Percentiles rank a stretch among this genome's conserved stretches.
Evolutionary conservation across 1,284 basidiomycete species (phyloP).

Genomic region (Dichomitus squalens): DNA sequence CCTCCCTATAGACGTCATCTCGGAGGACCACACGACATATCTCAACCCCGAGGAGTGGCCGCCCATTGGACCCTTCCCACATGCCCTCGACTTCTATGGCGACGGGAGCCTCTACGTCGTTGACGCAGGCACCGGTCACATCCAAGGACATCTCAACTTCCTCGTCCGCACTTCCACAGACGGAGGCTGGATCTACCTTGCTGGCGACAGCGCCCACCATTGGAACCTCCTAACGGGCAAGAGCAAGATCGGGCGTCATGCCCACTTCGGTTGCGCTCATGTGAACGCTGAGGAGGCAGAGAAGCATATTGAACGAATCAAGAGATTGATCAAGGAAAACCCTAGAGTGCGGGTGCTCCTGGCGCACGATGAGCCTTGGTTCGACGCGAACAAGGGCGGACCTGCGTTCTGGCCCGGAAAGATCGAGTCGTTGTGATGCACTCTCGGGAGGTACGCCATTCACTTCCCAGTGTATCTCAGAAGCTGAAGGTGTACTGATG

Average conservation of each 20-base stretch:
- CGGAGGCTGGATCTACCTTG: slow-evolving; percentile 60
- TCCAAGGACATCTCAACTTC: slow-evolving; percentile 53
- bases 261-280: slow-evolving; percentile 42
- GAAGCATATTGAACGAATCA: slow-evolving; percentile 45
- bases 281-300: slow-evolving; percentile 43
- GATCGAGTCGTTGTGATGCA: slow-evolving; percentile 13
- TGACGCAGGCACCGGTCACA: slow-evolving; percentile 53
- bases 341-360: slow-evolving; percentile 49
- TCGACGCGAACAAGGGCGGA: slow-evolving; percentile 44
- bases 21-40: slow-evolving; percentile 43
- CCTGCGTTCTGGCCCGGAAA: slow-evolving; percentile 45
- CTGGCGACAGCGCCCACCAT: slow-evolving; percentile 58
- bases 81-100: slow-evolving; percentile 52
- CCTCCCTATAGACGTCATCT: slow-evolving; percentile 43
- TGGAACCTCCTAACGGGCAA: slow-evolving; percentile 51
- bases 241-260: slow-evolving; percentile 39
- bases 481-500: too few relatives aligned
- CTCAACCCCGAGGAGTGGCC: slow-evolving; percentile 16
- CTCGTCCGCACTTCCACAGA: slow-evolving; percentile 57
- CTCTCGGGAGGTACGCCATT: too few relatives aligned
- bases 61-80: slow-evolving; percentile 51
- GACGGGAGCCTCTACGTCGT: slow-evolving; percentile 62
- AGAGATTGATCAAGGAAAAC: slow-evolving; percentile 35
- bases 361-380: slow-evolving; percentile 58
- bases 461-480: too few relatives aligned